Conservation (phyloP, 2,329 filamentous ascomycete genomes). For the Nothophaeocryptopus gaeumannii region DNA sequence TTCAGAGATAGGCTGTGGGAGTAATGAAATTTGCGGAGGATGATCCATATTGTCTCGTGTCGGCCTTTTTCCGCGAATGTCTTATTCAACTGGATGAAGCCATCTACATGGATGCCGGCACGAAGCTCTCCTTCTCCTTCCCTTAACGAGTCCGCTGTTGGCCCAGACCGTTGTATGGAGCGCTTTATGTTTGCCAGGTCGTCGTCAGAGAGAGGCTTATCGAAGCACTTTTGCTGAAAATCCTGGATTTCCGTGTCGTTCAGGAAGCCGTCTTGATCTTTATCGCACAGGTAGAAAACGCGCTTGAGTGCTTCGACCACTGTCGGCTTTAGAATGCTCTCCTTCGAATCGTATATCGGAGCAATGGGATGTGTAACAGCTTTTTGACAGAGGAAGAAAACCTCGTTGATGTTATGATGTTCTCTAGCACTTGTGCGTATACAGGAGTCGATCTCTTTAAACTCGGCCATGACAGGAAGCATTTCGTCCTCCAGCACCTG, state of each 20-base stretch:
- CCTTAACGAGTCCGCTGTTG: constrained; percentile 45
- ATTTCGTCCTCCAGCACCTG: constrained; percentile 96
- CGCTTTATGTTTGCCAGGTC: constrained; percentile 90
- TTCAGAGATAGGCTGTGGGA: constrained; percentile 91
- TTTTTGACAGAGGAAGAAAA: constrained; percentile 97
- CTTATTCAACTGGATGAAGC: constrained; percentile 89
- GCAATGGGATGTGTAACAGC: constrained; percentile 96
- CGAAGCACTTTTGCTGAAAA: constrained; percentile 89
- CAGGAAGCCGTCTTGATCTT: constrained; percentile 89
- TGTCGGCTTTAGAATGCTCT: constrained; percentile 77
- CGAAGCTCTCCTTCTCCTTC: too few relatives aligned
- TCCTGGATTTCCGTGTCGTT: constrained; percentile 87
- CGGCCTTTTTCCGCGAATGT: constrained; percentile 96
- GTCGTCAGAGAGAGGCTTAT: constrained; percentile 74
- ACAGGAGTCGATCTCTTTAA: constrained; percentile 97
- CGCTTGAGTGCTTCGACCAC: constrained; percentile 82
- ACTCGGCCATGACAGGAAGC: constrained; percentile 96
- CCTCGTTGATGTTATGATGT: constrained; percentile 87
- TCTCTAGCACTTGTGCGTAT: constrained; percentile 91
- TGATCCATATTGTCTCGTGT: constrained; percentile 98
- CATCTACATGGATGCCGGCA: constrained; percentile 71
- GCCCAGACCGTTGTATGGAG: constrained; percentile 63
- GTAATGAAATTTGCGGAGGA: constrained; percentile 90
- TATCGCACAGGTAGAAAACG: constrained; percentile 94
- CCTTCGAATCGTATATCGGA: constrained; percentile 94